Conservation (phyloP, 225 moss, liverwort and hornwort genomes). For the Climacium dendroides region DNA sequence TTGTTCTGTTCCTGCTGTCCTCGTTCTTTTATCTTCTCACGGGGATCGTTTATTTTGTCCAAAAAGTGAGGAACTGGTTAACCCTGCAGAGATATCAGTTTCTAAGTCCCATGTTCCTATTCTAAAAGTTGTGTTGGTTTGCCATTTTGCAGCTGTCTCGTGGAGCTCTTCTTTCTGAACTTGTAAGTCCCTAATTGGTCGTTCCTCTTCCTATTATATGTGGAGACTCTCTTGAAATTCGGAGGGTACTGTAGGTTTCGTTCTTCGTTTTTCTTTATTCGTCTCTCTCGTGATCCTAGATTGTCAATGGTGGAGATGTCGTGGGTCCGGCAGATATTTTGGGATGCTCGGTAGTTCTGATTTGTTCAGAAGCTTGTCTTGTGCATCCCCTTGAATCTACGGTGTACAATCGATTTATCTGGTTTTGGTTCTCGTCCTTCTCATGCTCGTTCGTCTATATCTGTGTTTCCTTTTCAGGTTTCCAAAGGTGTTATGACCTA, state of each 20-base stretch:
- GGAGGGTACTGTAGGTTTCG: not conserved
- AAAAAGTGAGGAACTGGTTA: not conserved
- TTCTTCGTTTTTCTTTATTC: not conserved
- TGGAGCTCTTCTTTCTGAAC: slow-evolving; percentile 79
- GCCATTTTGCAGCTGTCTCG: slow-evolving; percentile 61
- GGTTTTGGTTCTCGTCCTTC: not conserved
- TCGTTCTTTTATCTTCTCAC: not conserved
- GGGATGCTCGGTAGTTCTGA: not conserved
- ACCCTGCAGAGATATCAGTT: not conserved
- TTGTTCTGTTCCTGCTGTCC: not conserved
- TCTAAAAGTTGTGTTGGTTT: not conserved
- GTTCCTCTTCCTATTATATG: not conserved
- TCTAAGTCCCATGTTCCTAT: no score
- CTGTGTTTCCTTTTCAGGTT: slow-evolving; percentile 25
- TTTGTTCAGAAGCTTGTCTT: not conserved
- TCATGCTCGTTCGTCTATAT: not conserved
- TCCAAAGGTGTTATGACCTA: slow-evolving; percentile 93
- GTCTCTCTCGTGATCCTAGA: not conserved
- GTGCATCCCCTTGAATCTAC: not conserved
- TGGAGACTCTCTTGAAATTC: not conserved
- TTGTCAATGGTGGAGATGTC: not conserved
- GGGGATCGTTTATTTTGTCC: not conserved
- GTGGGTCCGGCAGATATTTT: not conserved
- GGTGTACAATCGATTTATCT: not conserved
- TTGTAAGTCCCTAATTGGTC: slow-evolving; percentile 27